Conservation (phyloP, 371 early-diverging fungal genomes). For the Gilbertella persicaria region DNA sequence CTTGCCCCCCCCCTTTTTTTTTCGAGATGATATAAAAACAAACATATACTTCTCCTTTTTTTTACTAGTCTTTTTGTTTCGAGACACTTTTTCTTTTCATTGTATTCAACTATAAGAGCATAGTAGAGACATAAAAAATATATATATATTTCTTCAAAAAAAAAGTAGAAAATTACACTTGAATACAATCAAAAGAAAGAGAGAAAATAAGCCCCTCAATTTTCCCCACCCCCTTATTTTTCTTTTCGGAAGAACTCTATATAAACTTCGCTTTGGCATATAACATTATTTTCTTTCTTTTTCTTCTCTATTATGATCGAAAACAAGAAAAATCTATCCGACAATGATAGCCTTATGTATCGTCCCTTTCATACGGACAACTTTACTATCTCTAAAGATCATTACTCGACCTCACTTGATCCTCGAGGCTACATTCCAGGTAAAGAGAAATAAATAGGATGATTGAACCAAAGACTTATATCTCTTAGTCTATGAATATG, state of each 20-base stretch:
- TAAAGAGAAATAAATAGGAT: slow-evolving; percentile 17
- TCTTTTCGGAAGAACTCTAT: background rate
- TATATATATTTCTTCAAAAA: background rate
- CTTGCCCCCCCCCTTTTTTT: too few relatives aligned
- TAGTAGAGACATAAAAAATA: too few relatives aligned
- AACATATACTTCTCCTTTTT: too few relatives aligned
- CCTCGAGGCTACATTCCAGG: slow-evolving; percentile 70
- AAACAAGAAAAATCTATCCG: slow-evolving; percentile 5
- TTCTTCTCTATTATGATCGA: background rate
- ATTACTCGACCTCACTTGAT: slow-evolving; percentile 68
- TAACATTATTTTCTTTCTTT: background rate
- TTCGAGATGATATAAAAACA: too few relatives aligned
- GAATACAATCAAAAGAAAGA: background rate
- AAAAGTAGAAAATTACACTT: background rate
- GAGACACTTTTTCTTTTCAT: too few relatives aligned
- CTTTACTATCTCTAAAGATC: slow-evolving; percentile 7
- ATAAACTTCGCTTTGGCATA: background rate
- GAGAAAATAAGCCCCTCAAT: slow-evolving; percentile 2
- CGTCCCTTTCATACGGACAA: slow-evolving; percentile 5
- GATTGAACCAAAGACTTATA: background rate
- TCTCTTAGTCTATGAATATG: slow-evolving; percentile 63
- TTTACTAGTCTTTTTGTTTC: too few relatives aligned
- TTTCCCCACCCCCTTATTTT: slow-evolving; percentile 6
- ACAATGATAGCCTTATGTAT: slow-evolving; percentile 12
- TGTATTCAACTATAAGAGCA: too few relatives aligned